phyloP scores from a whole-genome alignment of 2,329 filamentous ascomycete genomes.

The Epicoccum sorghinum region DNA sequence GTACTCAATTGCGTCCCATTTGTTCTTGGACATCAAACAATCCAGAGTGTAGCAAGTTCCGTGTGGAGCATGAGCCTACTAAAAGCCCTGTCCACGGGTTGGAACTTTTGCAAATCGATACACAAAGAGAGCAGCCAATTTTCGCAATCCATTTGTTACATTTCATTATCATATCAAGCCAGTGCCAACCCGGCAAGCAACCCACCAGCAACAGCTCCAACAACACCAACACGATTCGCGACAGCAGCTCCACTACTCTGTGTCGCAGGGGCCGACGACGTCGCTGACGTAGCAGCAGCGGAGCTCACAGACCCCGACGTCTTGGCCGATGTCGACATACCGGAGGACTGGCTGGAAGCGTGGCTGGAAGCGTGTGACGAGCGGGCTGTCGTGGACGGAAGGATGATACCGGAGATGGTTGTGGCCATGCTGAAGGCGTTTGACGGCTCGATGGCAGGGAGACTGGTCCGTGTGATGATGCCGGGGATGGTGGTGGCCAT shows the following conservation, averaged over 20 bases:
- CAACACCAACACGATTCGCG: slow-evolving; percentile 19
- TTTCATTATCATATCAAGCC: background rate
- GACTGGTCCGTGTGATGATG: slow-evolving; percentile 16
- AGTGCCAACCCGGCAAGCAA: slow-evolving; percentile 30
- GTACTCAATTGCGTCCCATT: too few species aligned
- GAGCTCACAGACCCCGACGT: slow-evolving; percentile 8
- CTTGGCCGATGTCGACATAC: slow-evolving; percentile 3
- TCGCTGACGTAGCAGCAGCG: slow-evolving; percentile 12
- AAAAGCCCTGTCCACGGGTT: too few species aligned
- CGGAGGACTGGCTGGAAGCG: background rate
- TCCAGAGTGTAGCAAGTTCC: too few species aligned
- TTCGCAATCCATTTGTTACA: too few species aligned
- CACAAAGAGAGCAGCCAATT: too few species aligned
- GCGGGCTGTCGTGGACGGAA: slow-evolving; percentile 4
- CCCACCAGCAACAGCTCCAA: slow-evolving; percentile 29
- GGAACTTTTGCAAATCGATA: too few species aligned
- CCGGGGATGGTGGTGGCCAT: slow-evolving; percentile 14
- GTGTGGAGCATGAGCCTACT: too few species aligned
- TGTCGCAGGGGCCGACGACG: slow-evolving; percentile 18
- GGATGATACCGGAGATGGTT: slow-evolving; percentile 7
- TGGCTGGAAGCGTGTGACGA: slow-evolving; percentile 4
- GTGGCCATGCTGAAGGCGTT: slow-evolving; percentile 14
- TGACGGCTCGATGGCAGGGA: slow-evolving; percentile 8
- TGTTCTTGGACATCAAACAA: too few species aligned
- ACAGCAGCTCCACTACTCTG: slow-evolving; percentile 28